Base-by-base conservation (phyloP, 768 basidiomycete species). In the Tephrocybe sp. region DNA sequence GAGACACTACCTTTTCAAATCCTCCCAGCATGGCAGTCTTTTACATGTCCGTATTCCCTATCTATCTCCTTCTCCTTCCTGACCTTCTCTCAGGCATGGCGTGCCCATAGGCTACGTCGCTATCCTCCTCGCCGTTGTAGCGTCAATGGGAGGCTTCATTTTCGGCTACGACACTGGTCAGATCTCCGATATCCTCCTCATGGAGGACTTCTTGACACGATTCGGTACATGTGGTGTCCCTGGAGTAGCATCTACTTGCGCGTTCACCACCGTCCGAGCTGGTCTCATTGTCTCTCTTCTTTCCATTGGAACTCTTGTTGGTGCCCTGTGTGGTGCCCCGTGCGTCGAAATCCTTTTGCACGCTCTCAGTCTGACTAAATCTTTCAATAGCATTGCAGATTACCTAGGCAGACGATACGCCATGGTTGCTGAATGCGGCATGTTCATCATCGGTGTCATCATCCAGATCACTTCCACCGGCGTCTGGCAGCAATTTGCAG, bases 131-230 rank as follows among this genome's bases (percentile, higher is more conserved):
- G 86, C 86, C 57, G 59, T 86, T 48, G 63, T 89, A 28, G 83
- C 86, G 28, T 81, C 79, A 43, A 86, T 87, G 76, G 87, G 86
- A 49, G 86, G 87, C 39, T 81, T 82, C 65, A 81, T 82, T 52
- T 82, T 82, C 47, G 80, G 79, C 46, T 86, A 86, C 55, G 84
- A 87, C 63, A 88, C 85, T 11, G 87, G 87, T 21, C 87, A 89
- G 64, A 89, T 91, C 54, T 83, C 83, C 44, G 85, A 86, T 61
- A 86, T 91, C 56, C 69, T 87, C 22, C 68, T 87, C 64, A 87
- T 89, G 85, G 62, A 75, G 9, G 83, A 87, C 65, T 88, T 88
- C 64, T 67, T 76, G 28, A 66, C 72, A 9, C 81, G 87, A 12
- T 89, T 91, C 59, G 85, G 75, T 1, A 65, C 68, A 13, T 84